Conservation (phyloP, 805 yeast species). For the Spencermartinsiella europaea region DNA sequence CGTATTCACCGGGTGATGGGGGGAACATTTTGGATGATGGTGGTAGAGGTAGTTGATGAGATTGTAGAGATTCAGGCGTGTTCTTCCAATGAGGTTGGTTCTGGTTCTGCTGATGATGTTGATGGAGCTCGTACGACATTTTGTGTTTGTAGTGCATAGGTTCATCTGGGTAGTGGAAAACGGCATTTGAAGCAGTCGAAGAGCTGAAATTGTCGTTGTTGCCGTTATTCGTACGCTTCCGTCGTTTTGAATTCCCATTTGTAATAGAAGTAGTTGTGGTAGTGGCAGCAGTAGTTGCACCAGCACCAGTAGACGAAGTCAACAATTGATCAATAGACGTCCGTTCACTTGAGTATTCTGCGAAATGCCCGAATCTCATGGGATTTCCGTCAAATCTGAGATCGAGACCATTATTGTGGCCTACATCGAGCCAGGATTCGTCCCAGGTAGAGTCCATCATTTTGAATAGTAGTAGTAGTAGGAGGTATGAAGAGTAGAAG, state of each 20-base stretch:
- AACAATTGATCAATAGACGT: not conserved
- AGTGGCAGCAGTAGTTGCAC: not conserved
- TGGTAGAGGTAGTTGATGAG: too few relatives aligned
- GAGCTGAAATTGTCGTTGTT: too few relatives aligned
- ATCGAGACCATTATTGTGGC: not conserved
- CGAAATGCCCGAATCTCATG: not conserved
- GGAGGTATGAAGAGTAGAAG: too few relatives aligned
- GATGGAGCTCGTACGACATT: not conserved
- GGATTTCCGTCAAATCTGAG: not conserved
- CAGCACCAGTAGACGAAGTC: not conserved
- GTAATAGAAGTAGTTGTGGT: not conserved
- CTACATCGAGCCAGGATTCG: not conserved
- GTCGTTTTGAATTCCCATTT: not conserved
- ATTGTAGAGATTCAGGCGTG: too few relatives aligned
- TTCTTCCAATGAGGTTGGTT: too few relatives aligned
- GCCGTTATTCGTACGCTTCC: too few relatives aligned
- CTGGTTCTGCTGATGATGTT: not conserved
- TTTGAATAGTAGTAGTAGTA: too few relatives aligned
- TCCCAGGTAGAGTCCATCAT: not conserved
- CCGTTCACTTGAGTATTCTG: not conserved
- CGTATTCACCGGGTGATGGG: not conserved
- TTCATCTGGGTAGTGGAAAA: not conserved
- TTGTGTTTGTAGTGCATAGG: not conserved
- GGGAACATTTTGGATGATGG: not conserved
- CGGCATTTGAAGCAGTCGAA: not conserved